These are phyloP conservation scores for Nothophoma quercina DNA, from an alignment of 2,329 filamentous ascomycete species.

Conservation along the genomic window DNA sequence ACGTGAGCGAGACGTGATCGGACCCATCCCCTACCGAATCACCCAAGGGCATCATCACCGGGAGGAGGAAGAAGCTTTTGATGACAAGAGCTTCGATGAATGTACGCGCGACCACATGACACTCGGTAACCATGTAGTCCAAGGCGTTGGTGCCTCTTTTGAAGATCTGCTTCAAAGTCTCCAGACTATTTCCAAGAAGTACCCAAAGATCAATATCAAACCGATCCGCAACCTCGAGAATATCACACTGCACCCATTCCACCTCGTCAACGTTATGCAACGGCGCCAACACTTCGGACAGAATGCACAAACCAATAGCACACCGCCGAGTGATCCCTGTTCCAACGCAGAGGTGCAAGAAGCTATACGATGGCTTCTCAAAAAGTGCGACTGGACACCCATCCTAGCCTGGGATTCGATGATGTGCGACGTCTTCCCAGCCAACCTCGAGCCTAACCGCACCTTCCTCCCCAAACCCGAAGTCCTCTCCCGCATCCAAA, in stretches of 20 bases:
- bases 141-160: slow-evolving; percentile 43
- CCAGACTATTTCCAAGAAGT: slow-evolving; percentile 39
- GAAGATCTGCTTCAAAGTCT: slow-evolving; percentile 43
- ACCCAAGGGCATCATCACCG: slow-evolving; percentile 44
- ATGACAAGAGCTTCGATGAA: slow-evolving; percentile 43
- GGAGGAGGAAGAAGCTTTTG: slow-evolving; percentile 46
- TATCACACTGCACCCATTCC: slow-evolving; percentile 45
- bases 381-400: slow-evolving; percentile 45
- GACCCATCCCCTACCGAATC: slow-evolving; percentile 44
- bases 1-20: slow-evolving; percentile 43
- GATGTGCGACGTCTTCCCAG: slow-evolving; percentile 49
- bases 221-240: slow-evolving; percentile 37
- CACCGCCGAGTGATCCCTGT: slow-evolving; percentile 34
- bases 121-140: slow-evolving; percentile 44
- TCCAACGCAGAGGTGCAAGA: slow-evolving; percentile 42
- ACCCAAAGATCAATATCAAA: slow-evolving; percentile 43
- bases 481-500: slow-evolving; percentile 39
- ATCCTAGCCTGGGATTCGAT: slow-evolving; percentile 45
- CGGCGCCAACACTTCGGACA: slow-evolving; percentile 37
- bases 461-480: slow-evolving; percentile 42
- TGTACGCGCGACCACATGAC: slow-evolving; percentile 46
- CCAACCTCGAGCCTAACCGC: slow-evolving; percentile 40
- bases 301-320: slow-evolving; percentile 19
- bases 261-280: slow-evolving; percentile 45
- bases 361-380: slow-evolving; percentile 41